Base-by-base conservation (phyloP, 768 basidiomycete genomes). In the Lactarius sanguifluus region DNA sequence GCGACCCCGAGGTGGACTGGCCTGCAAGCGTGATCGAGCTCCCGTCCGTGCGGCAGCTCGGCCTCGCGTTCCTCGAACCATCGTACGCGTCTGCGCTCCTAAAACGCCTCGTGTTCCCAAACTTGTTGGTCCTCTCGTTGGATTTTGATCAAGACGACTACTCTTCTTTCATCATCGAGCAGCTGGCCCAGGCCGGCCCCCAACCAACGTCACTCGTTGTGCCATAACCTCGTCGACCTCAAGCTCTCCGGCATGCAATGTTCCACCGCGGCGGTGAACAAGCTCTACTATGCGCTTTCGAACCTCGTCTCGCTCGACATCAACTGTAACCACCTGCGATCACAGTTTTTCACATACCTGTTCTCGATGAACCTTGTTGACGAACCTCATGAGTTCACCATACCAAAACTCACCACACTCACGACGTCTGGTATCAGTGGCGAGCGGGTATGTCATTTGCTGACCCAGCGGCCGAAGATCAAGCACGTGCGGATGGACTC, bases 71-170 rank as follows among this genome's bases (percentile, higher is more conserved):
- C 66, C 62, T 73, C 63, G 70, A 74, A 28, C 68, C 73, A n/a
- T 71, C 74, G 23, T 77, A 76, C 65, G 73, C 76, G 20, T 62
- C 68, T 23, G 72, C 76, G 7, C 71, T 83, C 52, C 63, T 79
- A 56, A 70, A 70, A 40, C 75, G 73, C 47, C 67, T 82, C 28
- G 69, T 68, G 47, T 68, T 79, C 60, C 82, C 82, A 41, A 71
- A 72, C 34, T 72, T 83, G 40, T 72, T 69, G 64, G 69, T 66
- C 36, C 75, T 84, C 57, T 71, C 78, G 7, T 79, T 91, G n/a
- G 82, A 88, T 69, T 83, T 86, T 64, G 82, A 85, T 57, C 73
- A 77, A 1, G 80, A 78, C 20, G 88, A 91, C 68, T 88, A 80
- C 71, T 79, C 79, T 7, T 76, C 79, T 0, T 77, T 90, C 61